Conservation (phyloP, 2,329 filamentous ascomycete species). For the Lasiodiplodia sp. region DNA sequence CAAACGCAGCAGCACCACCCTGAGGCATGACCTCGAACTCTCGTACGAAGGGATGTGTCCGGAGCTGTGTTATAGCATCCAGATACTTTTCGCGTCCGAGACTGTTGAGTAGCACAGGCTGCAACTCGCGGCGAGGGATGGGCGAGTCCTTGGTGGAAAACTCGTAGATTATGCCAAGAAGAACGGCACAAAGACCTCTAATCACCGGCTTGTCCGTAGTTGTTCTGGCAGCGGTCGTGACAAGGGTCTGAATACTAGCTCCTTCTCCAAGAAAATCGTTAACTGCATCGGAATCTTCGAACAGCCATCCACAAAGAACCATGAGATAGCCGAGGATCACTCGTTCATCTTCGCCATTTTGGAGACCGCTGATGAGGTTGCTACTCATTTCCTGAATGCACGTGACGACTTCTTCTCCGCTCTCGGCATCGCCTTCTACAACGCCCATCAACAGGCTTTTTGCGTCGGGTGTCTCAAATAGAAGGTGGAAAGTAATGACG, state of each 20-base stretch:
- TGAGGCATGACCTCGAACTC: slow-evolving; percentile 90
- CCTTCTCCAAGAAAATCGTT: slow-evolving; percentile 93
- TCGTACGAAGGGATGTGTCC: slow-evolving; percentile 78
- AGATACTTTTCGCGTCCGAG: slow-evolving; percentile 89
- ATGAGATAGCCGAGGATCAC: slow-evolving; percentile 87
- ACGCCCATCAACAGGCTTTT: slow-evolving; percentile 83
- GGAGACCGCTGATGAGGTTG: slow-evolving; percentile 82
- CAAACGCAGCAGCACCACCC: slow-evolving; percentile 49
- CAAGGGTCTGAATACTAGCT: slow-evolving; percentile 86
- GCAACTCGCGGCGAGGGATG: slow-evolving; percentile 79
- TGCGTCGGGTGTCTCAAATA: slow-evolving; percentile 74
- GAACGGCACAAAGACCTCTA: slow-evolving; percentile 81
- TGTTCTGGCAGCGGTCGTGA: slow-evolving; percentile 74
- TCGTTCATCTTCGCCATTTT: slow-evolving; percentile 78
- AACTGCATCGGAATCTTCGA: slow-evolving; percentile 88
- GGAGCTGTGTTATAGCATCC: slow-evolving; percentile 77
- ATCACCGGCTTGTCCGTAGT: slow-evolving; percentile 69
- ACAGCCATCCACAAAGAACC: slow-evolving; percentile 87
- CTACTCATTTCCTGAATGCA: slow-evolving; percentile 88
- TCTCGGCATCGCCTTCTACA: slow-evolving; percentile 86
- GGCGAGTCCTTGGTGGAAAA: slow-evolving; percentile 98
- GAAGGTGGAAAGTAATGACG: slow-evolving; percentile 82
- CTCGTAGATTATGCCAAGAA: slow-evolving; percentile 91
- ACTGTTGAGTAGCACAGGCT: slow-evolving; percentile 76
- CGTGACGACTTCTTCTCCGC: slow-evolving; percentile 92